A percentile compares a stretch with the other conserved stretches of the same genome.
Evolutionary conservation across 2,329 filamentous ascomycete species (phyloP).

Genomic region (Neurospora sp.): DNA sequence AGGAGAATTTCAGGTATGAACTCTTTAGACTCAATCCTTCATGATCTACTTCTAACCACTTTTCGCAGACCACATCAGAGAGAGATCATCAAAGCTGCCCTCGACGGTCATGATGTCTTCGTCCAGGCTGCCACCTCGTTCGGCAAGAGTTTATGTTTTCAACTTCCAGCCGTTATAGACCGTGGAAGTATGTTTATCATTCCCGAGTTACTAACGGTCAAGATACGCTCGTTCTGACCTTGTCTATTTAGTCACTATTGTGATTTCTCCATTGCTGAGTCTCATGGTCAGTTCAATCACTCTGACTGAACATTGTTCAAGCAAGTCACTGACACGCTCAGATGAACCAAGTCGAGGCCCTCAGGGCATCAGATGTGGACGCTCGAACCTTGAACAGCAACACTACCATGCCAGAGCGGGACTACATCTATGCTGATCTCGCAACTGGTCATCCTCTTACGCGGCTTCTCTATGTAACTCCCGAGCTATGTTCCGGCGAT

Average conservation of each 20-base stretch:
- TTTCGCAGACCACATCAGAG: slow-evolving; percentile 62
- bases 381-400: slow-evolving; percentile 84
- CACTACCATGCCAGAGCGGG: slow-evolving; percentile 54
- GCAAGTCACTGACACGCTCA: slow-evolving; percentile 23
- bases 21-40: background rate
- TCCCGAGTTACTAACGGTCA: background rate
- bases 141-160: slow-evolving; percentile 88
- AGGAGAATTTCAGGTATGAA: slow-evolving; percentile 57
- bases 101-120: slow-evolving; percentile 82
- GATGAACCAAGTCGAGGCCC: slow-evolving; percentile 85
- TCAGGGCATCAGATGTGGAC: slow-evolving; percentile 63
- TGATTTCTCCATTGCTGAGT: slow-evolving; percentile 79
- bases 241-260: slow-evolving; percentile 60
- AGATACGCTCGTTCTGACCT: background rate
- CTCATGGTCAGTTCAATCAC: slow-evolving; percentile 36
- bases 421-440: slow-evolving; percentile 67
- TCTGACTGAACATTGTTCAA: too few relatives aligned
- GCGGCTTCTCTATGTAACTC: slow-evolving; percentile 84
- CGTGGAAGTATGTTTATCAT: slow-evolving; percentile 57
- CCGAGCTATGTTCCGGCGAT: slow-evolving; percentile 72
- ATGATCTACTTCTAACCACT: background rate
- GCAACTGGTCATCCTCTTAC: slow-evolving; percentile 78
- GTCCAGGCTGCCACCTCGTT: slow-evolving; percentile 86
- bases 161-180: slow-evolving; percentile 80
- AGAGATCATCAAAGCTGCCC: slow-evolving; percentile 74